These are phyloP conservation scores for Penicillium sp. DNA, from an alignment of 2,329 filamentous ascomycete genomes.

Conservation along the genomic window DNA sequence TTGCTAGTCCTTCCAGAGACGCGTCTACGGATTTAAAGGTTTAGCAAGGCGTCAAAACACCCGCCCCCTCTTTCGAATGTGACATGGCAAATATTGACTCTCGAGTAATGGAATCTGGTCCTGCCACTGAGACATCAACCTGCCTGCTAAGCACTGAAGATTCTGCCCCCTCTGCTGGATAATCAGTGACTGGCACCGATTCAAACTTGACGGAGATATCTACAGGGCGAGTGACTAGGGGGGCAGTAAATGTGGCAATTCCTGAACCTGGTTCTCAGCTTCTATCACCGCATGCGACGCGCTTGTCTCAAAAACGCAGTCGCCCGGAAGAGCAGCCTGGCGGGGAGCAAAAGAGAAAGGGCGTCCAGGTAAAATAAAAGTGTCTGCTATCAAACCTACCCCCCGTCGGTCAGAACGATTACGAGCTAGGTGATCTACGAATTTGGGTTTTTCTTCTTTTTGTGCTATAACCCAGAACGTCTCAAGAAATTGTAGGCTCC, in stretches of 20 bases:
- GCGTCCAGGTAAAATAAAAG: slow-evolving; percentile 6
- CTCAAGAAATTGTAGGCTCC: no score
- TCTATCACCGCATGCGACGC: slow-evolving; percentile 5
- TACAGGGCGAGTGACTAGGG: slow-evolving; percentile 7
- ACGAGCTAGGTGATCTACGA: slow-evolving; percentile 6
- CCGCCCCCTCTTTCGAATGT: slow-evolving; percentile 14
- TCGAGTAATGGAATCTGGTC: slow-evolving; percentile 5
- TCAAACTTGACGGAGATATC: slow-evolving; percentile 5
- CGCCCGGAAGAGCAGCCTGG: slow-evolving; percentile 7
- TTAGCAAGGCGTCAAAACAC: slow-evolving; percentile 12
- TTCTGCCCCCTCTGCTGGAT: slow-evolving; percentile 4
- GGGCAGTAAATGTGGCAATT: slow-evolving; percentile 7
- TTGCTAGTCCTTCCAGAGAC: slow-evolving; percentile 7
- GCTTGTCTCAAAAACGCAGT: slow-evolving; percentile 8
- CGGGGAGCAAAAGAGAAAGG: slow-evolving; percentile 3
- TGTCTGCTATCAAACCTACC: slow-evolving; percentile 7
- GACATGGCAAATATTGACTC: slow-evolving; percentile 17
- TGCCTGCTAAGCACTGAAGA: slow-evolving; percentile 2
- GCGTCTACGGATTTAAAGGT: slow-evolving; percentile 10
- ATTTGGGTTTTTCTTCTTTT: slow-evolving; percentile 2
- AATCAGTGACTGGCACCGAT: slow-evolving; percentile 1
- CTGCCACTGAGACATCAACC: slow-evolving; percentile 4
- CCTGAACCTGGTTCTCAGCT: slow-evolving; percentile 5
- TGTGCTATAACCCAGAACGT: not conserved
- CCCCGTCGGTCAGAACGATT: slow-evolving; percentile 12